phyloP scores from a whole-genome alignment of 495 filamentous ascomycete species.

The Parathielavia appendiculata region DNA sequence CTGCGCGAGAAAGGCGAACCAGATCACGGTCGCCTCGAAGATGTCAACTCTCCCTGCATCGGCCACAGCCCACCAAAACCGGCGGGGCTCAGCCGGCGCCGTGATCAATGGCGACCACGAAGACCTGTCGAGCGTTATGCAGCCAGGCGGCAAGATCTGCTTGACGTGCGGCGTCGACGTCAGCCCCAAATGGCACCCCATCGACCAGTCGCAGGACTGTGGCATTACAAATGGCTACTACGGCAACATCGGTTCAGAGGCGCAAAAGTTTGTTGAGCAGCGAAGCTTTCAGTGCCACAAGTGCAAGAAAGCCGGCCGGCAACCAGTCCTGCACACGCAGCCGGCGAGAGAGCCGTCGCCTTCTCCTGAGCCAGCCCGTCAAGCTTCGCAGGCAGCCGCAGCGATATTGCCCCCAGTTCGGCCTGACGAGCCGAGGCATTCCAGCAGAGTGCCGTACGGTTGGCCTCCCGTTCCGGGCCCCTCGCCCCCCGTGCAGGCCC shows the following conservation, averaged over 20 bases:
- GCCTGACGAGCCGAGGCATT: slow-evolving; percentile 30
- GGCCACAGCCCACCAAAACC: slow-evolving; percentile 23
- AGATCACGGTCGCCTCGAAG: slow-evolving; percentile 40
- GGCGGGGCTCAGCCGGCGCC: slow-evolving; percentile 38
- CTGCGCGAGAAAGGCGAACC: slow-evolving; percentile 78
- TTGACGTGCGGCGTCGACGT: slow-evolving; percentile 55
- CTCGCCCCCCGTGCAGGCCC: slow-evolving; percentile 12
- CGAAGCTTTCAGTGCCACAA: slow-evolving; percentile 53
- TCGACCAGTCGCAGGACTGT: slow-evolving; percentile 38
- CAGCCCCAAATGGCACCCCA: slow-evolving; percentile 58
- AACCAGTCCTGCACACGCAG: slow-evolving; percentile 31
- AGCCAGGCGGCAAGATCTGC: slow-evolving; percentile 44
- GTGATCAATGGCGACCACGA: slow-evolving; percentile 27
- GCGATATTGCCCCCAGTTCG: slow-evolving; percentile 47
- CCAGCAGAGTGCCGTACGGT: slow-evolving; percentile 14
- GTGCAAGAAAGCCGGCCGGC: slow-evolving; percentile 44
- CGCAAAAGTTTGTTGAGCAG: slow-evolving; percentile 46
- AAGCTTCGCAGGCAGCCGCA: slow-evolving; percentile 33
- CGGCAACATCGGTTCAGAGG: slow-evolving; percentile 37
- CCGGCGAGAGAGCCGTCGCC: slow-evolving; percentile 32
- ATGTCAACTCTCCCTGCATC: slow-evolving; percentile 26
- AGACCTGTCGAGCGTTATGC: slow-evolving; percentile 19
- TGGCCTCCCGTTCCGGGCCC: slow-evolving; percentile 22
- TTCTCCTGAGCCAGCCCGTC: slow-evolving; percentile 32
- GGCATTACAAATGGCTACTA: slow-evolving; percentile 41